phyloP scores from a whole-genome alignment of 2,329 filamentous ascomycete species.

The Sclerotinia minor region DNA sequence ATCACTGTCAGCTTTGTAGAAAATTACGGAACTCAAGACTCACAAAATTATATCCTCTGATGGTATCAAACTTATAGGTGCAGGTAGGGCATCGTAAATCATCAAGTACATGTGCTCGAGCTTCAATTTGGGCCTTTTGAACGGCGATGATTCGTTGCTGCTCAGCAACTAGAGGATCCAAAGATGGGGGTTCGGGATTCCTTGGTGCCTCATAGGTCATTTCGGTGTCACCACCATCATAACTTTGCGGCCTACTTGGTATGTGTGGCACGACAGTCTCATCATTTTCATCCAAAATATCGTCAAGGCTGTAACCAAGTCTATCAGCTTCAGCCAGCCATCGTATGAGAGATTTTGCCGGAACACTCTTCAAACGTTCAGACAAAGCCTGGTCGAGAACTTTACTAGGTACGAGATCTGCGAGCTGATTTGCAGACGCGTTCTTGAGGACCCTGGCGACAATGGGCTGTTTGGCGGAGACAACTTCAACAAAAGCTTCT shows the following conservation, averaged over 20 bases:
- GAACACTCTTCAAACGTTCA: slow-evolving; percentile 31
- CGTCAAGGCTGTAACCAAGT: slow-evolving; percentile 37
- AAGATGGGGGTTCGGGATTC: background rate
- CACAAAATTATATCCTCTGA: slow-evolving; percentile 24
- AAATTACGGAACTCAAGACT: background rate
- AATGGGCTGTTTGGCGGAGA: slow-evolving; percentile 28
- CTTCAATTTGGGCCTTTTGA: slow-evolving; percentile 16
- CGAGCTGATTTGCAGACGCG: slow-evolving; percentile 27
- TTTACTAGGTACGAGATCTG: slow-evolving; percentile 27
- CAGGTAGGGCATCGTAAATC: slow-evolving; percentile 20
- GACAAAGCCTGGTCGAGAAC: slow-evolving; percentile 32
- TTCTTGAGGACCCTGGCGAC: slow-evolving; percentile 30
- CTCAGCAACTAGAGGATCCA: slow-evolving; percentile 24
- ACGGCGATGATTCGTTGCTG: slow-evolving; percentile 24
- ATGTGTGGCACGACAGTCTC: slow-evolving; percentile 32
- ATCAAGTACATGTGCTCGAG: background rate
- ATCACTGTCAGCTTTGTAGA: background rate
- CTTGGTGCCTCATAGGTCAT: slow-evolving; percentile 22
- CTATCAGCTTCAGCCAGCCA: slow-evolving; percentile 36
- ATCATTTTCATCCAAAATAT: slow-evolving; percentile 36
- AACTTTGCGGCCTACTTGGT: slow-evolving; percentile 8
- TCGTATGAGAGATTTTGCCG: slow-evolving; percentile 33
- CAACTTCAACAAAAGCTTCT: slow-evolving; percentile 27
- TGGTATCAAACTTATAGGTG: slow-evolving; percentile 12
- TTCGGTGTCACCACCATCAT: slow-evolving; percentile 17